Base-by-base conservation (phyloP, 1,284 basidiomycete species). In the Cutaneotrichosporon sp. region DNA sequence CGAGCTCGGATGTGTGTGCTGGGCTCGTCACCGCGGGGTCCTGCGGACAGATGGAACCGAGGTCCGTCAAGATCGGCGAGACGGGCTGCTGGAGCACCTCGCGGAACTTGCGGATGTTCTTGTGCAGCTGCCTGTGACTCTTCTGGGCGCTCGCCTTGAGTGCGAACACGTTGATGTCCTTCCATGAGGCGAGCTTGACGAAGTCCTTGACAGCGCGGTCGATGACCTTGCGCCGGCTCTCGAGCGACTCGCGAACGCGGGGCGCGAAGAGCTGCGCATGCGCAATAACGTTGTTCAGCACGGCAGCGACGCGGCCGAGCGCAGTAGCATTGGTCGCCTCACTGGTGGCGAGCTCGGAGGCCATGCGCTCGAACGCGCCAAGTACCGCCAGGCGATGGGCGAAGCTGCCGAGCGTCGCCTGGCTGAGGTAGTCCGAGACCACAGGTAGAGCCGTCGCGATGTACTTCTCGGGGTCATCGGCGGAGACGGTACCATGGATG, bases 141-240 rank as follows among this genome's bases (percentile, higher is more conserved):
- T 87, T 90, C 70, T 90, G 87, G 0, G 96, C 95, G 72, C 94
- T 98, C 67, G 91, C 89, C 77, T 90, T 91, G 68, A 99, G 85
- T 4, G 97, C 94, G 69, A 92, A 90, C 11, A 99, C 90, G 73
- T 99, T 99, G 75, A 96, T 84, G 76, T 99, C 97, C 78, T 91
- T 96, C 97, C 97, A 99, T 74, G 93, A 97, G 0, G 97, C 97
- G 47, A 99, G 84, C 78, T 93, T 94, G 83, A 99, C 90, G 75
- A 92, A 90, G 61, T 87, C 88, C 65, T 85, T 85, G 61, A 99
- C 86, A 61, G 96, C 90, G 72, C 88, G 89, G 80, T 97, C 92
- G 51, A 97, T 79, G 1, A 76, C 76, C 2, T 78, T 81, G 63
- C 89, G 86, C 76, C 92, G 88, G 10, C 84, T 80, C 5, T 76